Percentiles rank a stretch among this genome's conserved stretches.
These are phyloP conservation scores for Epichloe scottii DNA, from an alignment of 2,329 filamentous ascomycete species.

Conservation along the genomic window DNA sequence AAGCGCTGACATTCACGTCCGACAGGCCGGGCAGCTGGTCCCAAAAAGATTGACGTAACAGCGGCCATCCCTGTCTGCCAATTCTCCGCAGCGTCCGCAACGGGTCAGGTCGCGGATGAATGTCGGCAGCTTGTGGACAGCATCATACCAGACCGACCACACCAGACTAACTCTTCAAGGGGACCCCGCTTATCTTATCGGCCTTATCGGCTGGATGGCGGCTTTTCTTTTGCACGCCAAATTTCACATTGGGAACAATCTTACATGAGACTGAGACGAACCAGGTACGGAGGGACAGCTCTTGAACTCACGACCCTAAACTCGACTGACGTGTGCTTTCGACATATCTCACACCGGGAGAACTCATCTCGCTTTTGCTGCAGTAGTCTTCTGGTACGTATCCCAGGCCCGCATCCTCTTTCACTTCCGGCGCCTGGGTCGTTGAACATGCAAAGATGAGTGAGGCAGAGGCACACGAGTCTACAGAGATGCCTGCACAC, in stretches of 20 bases:
- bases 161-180: too few relatives aligned
- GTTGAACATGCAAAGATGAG: constrained; percentile 14
- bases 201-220: not conserved
- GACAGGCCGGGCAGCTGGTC: too few relatives aligned
- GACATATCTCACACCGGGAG: not conserved
- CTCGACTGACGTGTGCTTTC: not conserved
- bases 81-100: not conserved
- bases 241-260: not conserved
- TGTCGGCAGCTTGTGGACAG: not conserved
- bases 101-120: not conserved
- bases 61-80: too few relatives aligned
- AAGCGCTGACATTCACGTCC: too few relatives aligned
- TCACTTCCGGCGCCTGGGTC: not conserved
- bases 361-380: not conserved
- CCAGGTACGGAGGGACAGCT: too few relatives aligned
- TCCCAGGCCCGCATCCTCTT: too few relatives aligned
- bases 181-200: not conserved
- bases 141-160: too few relatives aligned
- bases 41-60: too few relatives aligned
- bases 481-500: constrained; percentile 13
- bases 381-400: too few relatives aligned
- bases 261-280: not conserved
- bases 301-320: too few relatives aligned
- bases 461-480: constrained; percentile 10
- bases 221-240: not conserved